Conservation (phyloP, 306 rosid species). For the Vigna hirtella region DNA sequence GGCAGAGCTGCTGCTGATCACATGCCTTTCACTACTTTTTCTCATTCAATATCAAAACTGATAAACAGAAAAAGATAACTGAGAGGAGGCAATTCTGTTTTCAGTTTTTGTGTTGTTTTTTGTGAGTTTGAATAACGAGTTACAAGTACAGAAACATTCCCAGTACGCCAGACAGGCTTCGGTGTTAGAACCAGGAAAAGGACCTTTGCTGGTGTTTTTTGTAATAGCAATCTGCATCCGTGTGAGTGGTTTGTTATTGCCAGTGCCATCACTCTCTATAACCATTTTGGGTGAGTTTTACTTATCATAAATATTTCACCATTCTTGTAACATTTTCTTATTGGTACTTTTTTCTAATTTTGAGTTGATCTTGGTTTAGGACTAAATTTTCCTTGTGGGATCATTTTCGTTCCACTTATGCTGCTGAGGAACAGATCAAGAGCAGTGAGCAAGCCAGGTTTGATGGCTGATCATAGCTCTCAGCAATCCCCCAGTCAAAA, state of each 20-base stretch:
- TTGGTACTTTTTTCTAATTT: neutral
- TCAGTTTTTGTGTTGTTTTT: conserved; percentile 3
- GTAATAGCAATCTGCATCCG: conserved; percentile 23
- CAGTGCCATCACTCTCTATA: conserved; percentile 11
- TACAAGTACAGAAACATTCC: conserved; percentile 40
- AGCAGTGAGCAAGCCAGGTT: conserved; percentile 80
- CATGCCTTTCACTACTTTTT: conserved; percentile 54
- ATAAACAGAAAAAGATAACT: conserved; percentile 18
- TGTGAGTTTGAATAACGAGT: neutral
- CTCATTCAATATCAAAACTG: conserved; percentile 34
- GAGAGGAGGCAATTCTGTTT: conserved; percentile 42
- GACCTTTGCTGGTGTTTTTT: conserved; percentile 13
- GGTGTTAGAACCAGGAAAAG: conserved; percentile 4
- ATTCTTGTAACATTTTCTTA: neutral
- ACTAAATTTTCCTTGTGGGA: conserved; percentile 28
- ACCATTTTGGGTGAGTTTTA: conserved; percentile 46
- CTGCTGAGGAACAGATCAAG: conserved; percentile 83
- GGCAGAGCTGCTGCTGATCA: conserved; percentile 53
- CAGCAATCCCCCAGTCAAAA: conserved; percentile 59
- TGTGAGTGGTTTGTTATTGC: conserved; percentile 33
- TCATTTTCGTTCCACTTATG: conserved; percentile 36
- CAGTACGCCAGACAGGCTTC: neutral
- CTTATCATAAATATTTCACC: neutral
- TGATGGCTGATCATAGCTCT: conserved; percentile 82
- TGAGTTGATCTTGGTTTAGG: neutral